Conservation (phyloP, 176 grass and related monocot genomes). For the Typha latifolia region DNA sequence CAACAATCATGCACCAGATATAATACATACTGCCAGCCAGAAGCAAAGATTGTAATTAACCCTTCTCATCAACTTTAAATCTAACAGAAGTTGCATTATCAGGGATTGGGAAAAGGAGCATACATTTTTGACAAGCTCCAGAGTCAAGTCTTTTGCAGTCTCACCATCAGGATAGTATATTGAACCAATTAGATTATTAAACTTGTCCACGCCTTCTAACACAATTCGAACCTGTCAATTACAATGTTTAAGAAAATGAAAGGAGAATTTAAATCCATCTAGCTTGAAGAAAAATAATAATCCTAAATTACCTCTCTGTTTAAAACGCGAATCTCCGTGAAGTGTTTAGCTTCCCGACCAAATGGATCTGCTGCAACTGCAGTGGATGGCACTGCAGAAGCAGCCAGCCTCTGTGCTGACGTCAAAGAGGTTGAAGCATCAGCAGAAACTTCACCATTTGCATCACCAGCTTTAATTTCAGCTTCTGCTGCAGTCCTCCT, state of each 20-base stretch:
- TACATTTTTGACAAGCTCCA: slow-evolving; percentile 97
- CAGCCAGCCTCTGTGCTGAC: slow-evolving; percentile 78
- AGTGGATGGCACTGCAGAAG: slow-evolving; percentile 36
- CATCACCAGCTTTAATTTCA: slow-evolving; percentile 27
- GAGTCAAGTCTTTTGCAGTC: slow-evolving; percentile 66
- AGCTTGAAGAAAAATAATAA: no score
- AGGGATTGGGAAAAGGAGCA: not conserved
- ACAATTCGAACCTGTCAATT: slow-evolving; percentile 75
- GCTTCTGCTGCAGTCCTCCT: slow-evolving; percentile 47
- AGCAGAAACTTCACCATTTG: slow-evolving; percentile 53
- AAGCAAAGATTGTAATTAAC: no score
- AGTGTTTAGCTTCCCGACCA: slow-evolving; percentile 92
- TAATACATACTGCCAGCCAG: no score
- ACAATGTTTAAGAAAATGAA: slow-evolving; percentile 5
- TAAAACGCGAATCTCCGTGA: slow-evolving; percentile 78
- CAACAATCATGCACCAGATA: no score
- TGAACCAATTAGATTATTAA: slow-evolving; percentile 85
- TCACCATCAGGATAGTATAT: slow-evolving; percentile 95
- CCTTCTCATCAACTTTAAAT: no score
- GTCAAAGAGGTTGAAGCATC: slow-evolving; percentile 49
- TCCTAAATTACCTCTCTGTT: slow-evolving; percentile 66
- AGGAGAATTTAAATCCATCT: not conserved
- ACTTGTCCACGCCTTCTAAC: slow-evolving; percentile 90
- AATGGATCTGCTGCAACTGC: slow-evolving; percentile 78
- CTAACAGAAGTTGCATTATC: not conserved